These are phyloP conservation scores for Microbotryum lychnidis-dioicae DNA, from an alignment of 1,284 basidiomycete genomes.

Conservation along the genomic window DNA sequence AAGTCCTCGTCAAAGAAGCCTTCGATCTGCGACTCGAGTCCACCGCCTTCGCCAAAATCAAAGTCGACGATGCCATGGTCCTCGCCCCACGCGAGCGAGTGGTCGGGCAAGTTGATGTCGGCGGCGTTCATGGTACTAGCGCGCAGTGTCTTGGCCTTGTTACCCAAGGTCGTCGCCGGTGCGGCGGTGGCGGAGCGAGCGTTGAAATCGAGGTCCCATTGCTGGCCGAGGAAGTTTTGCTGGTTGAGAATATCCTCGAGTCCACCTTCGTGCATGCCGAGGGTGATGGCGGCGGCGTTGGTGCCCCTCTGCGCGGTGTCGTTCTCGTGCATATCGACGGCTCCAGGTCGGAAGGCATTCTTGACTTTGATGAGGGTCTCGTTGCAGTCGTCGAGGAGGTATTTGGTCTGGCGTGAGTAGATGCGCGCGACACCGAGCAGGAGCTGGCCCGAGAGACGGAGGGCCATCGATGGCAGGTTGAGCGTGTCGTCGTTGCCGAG, in stretches of 20 bases:
- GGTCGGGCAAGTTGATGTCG: conserved; percentile 34
- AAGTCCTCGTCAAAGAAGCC: conserved; percentile 11
- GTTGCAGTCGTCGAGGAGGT: conserved; percentile 93
- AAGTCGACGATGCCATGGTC: conserved; percentile 5
- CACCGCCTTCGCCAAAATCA: background rate
- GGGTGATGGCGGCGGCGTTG: conserved; percentile 16
- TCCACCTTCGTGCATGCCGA: conserved; percentile 22
- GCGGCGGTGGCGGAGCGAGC: conserved; percentile 11
- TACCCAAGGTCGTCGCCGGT: conserved; percentile 3
- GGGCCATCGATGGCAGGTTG: conserved; percentile 59
- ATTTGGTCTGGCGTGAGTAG: conserved; percentile 95
- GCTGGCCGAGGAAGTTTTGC: conserved; percentile 11
- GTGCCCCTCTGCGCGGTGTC: background rate
- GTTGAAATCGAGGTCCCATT: conserved; percentile 24
- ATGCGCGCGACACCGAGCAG: conserved; percentile 93
- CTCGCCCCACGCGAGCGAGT: conserved; percentile 8
- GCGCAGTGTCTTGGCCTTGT: conserved; percentile 19
- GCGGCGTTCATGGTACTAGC: conserved; percentile 19
- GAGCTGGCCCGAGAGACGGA: conserved; percentile 88
- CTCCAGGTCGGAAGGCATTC: conserved; percentile 50
- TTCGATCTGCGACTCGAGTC: background rate
- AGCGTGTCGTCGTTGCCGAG: conserved; percentile 22
- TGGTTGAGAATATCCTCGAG: conserved; percentile 24
- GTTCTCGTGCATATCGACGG: conserved; percentile 21
- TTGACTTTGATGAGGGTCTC: conserved; percentile 92